Percentiles rank a stretch among this genome's conserved stretches.
phyloP scores from a whole-genome alignment of 2,329 filamentous ascomycete species.

The Beauveria rudraprayagi region DNA sequence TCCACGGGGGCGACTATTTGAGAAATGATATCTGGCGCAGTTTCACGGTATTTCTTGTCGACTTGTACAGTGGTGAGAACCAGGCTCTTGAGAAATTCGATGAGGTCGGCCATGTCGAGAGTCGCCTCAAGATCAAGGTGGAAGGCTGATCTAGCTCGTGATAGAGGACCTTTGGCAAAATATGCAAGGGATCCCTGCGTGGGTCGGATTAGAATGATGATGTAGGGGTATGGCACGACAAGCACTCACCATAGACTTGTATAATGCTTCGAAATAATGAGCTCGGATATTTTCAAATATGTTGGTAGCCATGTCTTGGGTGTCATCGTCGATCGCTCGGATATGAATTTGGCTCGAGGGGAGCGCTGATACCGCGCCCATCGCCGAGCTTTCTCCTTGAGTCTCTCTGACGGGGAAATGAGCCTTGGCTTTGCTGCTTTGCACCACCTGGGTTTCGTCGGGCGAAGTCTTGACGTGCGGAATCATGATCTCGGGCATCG shows the following conservation, averaged over 20 bases:
- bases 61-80: constrained; percentile 59
- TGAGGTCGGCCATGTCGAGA: constrained; percentile 53
- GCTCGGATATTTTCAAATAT: constrained; percentile 52
- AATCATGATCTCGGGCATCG: not conserved
- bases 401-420: not conserved
- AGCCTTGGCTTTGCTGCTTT: not conserved
- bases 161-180: constrained; percentile 75
- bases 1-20: constrained; percentile 49
- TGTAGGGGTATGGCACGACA: constrained; percentile 22
- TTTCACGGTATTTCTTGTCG: constrained; percentile 74
- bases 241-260: constrained; percentile 50
- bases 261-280: constrained; percentile 53
- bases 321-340: constrained; percentile 15
- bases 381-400: not conserved
- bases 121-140: constrained; percentile 53
- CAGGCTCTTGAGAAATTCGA: constrained; percentile 60
- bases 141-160: constrained; percentile 64
- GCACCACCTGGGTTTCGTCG: not conserved
- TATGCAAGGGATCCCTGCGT: constrained; percentile 66
- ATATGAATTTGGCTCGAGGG: not conserved
- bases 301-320: constrained; percentile 36
- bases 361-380: not conserved
- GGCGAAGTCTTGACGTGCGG: not conserved
- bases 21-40: constrained; percentile 53
- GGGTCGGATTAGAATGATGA: constrained; percentile 13